Base-by-base conservation (phyloP, 768 basidiomycete species). In the Phylloporus arenicola region DNA sequence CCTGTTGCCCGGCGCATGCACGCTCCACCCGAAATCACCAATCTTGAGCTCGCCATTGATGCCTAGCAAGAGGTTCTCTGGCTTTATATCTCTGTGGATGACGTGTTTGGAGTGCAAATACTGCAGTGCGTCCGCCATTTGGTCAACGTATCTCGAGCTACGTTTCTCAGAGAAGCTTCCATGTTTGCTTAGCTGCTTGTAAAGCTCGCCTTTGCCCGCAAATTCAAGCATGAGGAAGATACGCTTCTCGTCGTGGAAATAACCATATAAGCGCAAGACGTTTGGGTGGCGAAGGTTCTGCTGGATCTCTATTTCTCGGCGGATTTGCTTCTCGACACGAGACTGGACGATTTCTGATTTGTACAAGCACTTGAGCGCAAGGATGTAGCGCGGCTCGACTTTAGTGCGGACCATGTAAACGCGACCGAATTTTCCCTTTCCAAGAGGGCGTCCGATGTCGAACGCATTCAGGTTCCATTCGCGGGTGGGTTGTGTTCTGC, bases 211-310 rank as follows among this genome's bases (percentile, higher is more conserved):
- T 60, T 93, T 91, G 43, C 87, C 93, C 0, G 94, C 95, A 64
- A 96, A 98, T 64, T 99, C 96, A 60, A 98, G 82, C 85, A 98
- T 95, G 51, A 98, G 78, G 71, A 97, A 97, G 58, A 99, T 96
- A 20, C 95, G 86, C 64, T 95, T 94, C 65, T 89, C 84, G 68
- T 99, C 96, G 72, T 98, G 93, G 75, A 98, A 98, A 75, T 92
- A 97, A 30, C 95, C 94, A 58, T 97, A 95, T 10, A 98, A 76
- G 9, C 95, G 84, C 11, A 99, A 77, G 60, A 98, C 84, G 67
- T 98, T 85, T 1, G 95, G 95, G 66, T 98, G 95, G 46, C 95
- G 81, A 37, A 97, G 79, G 70, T 97, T 94, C 63, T 91, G 88
- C 60, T 97, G 95, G 51, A 99, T 98, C 67, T 98, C 96, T 60